Evolutionary conservation across 164 flowering plant species (phyloP).

Genomic region (Houttuynia cordata): DNA sequence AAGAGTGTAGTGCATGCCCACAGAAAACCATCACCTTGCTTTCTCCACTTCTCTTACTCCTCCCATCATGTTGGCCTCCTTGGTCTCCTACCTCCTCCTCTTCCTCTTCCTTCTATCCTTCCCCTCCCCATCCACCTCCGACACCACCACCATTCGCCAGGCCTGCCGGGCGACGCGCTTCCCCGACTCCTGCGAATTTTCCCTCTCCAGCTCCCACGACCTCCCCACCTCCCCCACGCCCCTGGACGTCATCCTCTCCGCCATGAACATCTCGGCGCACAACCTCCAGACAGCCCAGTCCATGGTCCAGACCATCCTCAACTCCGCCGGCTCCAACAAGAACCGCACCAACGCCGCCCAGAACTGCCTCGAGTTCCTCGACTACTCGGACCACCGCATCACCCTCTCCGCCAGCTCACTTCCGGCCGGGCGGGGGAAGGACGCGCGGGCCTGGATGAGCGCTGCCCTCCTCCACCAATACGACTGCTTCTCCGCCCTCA

Average conservation of each 20-base stretch:
- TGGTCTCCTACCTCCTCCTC: constrained; percentile 19
- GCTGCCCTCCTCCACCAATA: constrained; percentile 49
- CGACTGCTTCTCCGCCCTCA: constrained; percentile 58
- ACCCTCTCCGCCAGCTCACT: constrained; percentile 4
- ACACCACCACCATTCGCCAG: background rate
- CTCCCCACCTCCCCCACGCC: background rate
- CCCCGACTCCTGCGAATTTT: background rate
- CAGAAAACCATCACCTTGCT: no score
- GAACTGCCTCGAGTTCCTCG: constrained; percentile 37
- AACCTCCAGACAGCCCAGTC: constrained; percentile 19
- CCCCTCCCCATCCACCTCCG: background rate
- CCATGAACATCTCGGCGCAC: background rate
- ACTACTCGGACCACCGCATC: constrained; percentile 25
- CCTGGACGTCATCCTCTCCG: background rate
- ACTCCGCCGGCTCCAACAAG: constrained; percentile 24
- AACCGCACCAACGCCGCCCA: constrained; percentile 49
- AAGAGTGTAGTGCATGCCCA: no score
- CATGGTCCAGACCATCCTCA: constrained; percentile 32
- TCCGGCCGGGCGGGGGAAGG: constrained; percentile 18
- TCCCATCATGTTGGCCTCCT: background rate
- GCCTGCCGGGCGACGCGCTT: background rate
- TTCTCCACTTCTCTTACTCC: no score
- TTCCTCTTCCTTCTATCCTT: background rate
- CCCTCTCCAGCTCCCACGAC: background rate
- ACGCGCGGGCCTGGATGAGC: constrained; percentile 66